These are phyloP conservation scores for Plasmodium falciparum DNA, from an alignment of 169 alveolate species.

Conservation along the genomic window DNA sequence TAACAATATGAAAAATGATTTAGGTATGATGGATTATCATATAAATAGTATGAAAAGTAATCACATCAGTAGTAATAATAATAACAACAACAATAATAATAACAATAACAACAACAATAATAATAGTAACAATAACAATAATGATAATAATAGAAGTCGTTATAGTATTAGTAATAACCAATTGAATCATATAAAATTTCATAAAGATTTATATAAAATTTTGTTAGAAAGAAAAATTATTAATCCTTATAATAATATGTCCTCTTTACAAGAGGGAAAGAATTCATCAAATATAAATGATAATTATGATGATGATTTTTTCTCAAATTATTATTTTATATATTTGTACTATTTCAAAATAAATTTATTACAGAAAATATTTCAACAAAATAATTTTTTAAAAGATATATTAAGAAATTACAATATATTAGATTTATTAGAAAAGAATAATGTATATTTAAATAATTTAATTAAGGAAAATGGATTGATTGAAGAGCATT, in stretches of 20 bases:
- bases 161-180: background rate
- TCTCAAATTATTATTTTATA: background rate
- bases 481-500: conserved; percentile 31
- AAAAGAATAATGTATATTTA: conserved; percentile 31
- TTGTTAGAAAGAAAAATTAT: background rate
- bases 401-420: conserved; percentile 44
- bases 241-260: background rate
- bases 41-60: background rate
- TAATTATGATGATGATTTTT: background rate
- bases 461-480: conserved; percentile 62
- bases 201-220: conserved; percentile 16
- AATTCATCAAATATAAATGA: background rate
- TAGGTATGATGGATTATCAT: background rate
- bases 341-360: conserved; percentile 43
- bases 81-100: background rate
- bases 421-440: conserved; percentile 32
- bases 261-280: background rate
- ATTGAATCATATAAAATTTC: background rate
- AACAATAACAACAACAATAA: too few species aligned
- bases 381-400: conserved; percentile 35
- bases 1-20: background rate
- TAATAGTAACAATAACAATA: background rate
- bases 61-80: background rate
- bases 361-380: conserved; percentile 43
- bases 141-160: too few species aligned